Base-by-base conservation (phyloP, 2,329 filamentous ascomycete species). In the Ceratocystis colombiana region DNA sequence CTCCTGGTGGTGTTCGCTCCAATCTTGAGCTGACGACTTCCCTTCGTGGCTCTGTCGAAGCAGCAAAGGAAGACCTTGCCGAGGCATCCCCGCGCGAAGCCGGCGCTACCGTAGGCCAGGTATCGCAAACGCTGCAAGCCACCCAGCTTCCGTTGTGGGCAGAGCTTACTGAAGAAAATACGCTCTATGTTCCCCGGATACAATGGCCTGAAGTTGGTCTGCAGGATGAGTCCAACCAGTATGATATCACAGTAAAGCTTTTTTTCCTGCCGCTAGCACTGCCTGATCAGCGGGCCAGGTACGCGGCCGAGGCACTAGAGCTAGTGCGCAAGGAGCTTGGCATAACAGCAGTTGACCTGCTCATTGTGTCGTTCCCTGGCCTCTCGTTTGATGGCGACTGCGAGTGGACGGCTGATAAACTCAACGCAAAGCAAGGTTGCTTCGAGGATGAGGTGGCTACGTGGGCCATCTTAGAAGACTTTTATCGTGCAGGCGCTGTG, bases 221-320 rank as follows among this genome's bases (percentile, higher is more conserved):
- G 59, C 80, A 84, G 41, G 94, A 99, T 73, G 91, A 96, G 71
- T 80, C 88, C 30, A 80, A 83, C 68, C 86, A 91, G 71, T 99
- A 99, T 78, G 91, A 96, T 73, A 91, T 96, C 72, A 96, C 93
- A 0, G 87, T 94, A 68, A 99, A 99, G 77, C 78, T 99, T 25
- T 99, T 99, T 79, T 95, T 94, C 76, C 82, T 97, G 33, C 88
- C 90, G 1, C 84, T 83, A 20, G 83, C 89, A 64, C 80, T 86
- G 8, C 77, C 84, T 1, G 80, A 81, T 20, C 77, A 85, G 70
- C 84, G 93, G 68, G 83, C 83, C 70, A 79, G 80, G 65, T 87
- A 96, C 73, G 88, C 89, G 7, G 77, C 82, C 66, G 88, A 95
- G 73, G 93, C 94, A 1, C 80, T 99, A 70, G 79, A 84, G 64